These are phyloP conservation scores for Protomyces lactucae-debilis DNA, from an alignment of 1,139 yeast genomes.

Conservation along the genomic window DNA sequence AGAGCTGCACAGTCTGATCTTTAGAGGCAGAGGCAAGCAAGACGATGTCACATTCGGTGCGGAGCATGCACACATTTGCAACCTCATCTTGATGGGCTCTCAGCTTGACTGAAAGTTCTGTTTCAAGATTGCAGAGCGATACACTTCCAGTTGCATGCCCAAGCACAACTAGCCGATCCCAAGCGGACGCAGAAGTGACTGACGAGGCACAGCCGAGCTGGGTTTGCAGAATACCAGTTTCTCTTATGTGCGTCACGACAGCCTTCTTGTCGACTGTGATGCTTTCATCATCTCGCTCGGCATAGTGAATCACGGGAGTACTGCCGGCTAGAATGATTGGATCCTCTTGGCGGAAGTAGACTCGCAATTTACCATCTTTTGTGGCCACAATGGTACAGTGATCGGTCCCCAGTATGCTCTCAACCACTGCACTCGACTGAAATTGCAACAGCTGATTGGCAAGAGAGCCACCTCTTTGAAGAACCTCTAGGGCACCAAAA, in stretches of 20 bases:
- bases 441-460: background rate
- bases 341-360: background rate
- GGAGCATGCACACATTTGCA: background rate
- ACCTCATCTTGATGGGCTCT: constrained; percentile 14
- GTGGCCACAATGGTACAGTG: background rate
- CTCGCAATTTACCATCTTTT: background rate
- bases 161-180: too few relatives aligned
- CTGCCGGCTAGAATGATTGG: background rate
- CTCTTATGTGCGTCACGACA: background rate
- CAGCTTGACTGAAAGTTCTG: background rate
- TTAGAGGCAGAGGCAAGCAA: background rate
- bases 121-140: background rate
- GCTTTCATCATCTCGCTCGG: background rate
- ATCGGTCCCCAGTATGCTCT: background rate
- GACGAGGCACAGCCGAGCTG: background rate
- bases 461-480: background rate
- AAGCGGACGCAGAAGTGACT: background rate
- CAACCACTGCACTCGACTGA: background rate
- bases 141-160: background rate
- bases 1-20: constrained; percentile 11
- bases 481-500: background rate
- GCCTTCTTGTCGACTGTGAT: background rate
- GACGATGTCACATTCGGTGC: background rate
- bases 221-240: background rate
- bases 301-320: background rate